Evolutionary conservation across 148 eudicot species (phyloP).

Genomic region (Silene uniflora): DNA sequence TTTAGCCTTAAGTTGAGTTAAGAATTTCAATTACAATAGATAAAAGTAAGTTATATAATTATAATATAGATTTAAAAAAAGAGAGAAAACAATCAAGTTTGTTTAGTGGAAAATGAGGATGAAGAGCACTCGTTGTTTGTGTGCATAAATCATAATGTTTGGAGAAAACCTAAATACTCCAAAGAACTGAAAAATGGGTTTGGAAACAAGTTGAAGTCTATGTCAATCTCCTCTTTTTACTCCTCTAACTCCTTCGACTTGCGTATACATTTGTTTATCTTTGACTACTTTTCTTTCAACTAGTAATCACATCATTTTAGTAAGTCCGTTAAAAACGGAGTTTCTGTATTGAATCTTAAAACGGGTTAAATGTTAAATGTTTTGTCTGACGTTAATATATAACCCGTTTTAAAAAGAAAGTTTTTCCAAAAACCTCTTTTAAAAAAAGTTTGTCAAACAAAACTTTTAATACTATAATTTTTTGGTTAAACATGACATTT

Average conservation of each 20-base stretch:
- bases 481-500: too few species aligned
- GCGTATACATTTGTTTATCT: too few species aligned
- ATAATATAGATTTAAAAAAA: conserved; percentile 22
- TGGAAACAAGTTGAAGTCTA: not conserved
- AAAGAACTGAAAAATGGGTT: conserved; percentile 18
- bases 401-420: too few species aligned
- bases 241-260: not conserved
- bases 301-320: too few species aligned
- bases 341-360: too few species aligned
- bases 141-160: conserved; percentile 30
- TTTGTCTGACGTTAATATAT: too few species aligned
- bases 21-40: conserved; percentile 29
- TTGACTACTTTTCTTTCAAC: too few species aligned
- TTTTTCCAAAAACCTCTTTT: too few species aligned
- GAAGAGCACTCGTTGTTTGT: conserved; percentile 23
- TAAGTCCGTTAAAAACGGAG: too few species aligned
- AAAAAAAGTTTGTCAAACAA: too few species aligned
- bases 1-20: conserved; percentile 22
- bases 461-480: too few species aligned
- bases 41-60: conserved; percentile 12
- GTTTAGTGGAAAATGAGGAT: conserved; percentile 29
- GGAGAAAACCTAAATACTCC: conserved; percentile 10
- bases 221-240: conserved; percentile 6
- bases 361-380: too few species aligned
- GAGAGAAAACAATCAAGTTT: conserved; percentile 16